Percentiles rank a stretch among this genome's conserved stretches.
Evolutionary conservation across 805 yeast species (phyloP).

Genomic region (Monosporozyma yasuniensis): DNA sequence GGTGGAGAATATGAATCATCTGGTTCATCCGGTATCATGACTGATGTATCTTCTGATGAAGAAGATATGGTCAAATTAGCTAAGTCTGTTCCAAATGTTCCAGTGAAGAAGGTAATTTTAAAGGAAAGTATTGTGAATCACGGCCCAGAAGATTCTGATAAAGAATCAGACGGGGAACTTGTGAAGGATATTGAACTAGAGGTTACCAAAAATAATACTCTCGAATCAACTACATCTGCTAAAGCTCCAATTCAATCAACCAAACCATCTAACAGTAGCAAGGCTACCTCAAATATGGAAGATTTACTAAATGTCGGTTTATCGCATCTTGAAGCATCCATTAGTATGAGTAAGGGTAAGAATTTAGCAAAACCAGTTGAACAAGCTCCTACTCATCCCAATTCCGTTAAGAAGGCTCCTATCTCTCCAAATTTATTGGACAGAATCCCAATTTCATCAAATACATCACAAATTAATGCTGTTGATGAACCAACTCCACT

Average conservation of each 20-base stretch:
- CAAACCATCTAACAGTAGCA: neutral
- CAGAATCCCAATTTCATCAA: too few species aligned
- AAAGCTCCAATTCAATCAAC: neutral
- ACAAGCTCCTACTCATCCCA: neutral
- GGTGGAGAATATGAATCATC: constrained; percentile 1
- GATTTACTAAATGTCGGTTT: neutral
- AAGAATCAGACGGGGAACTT: neutral
- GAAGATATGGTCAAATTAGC: neutral
- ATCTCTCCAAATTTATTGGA: neutral
- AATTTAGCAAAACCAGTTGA: neutral
- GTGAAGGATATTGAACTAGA: neutral
- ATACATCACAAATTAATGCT: too few species aligned
- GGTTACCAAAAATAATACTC: neutral
- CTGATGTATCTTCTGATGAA: neutral
- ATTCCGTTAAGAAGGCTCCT: neutral
- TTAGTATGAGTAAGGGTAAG: neutral
- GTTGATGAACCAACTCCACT: neutral
- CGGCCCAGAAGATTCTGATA: neutral
- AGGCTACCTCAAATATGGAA: neutral
- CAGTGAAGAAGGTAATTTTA: neutral
- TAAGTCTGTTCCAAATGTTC: neutral
- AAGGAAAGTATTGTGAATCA: constrained; percentile 1
- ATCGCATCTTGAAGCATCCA: neutral
- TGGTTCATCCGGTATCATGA: constrained; percentile 1
- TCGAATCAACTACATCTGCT: neutral